Evolutionary conservation across 768 basidiomycete genomes (phyloP), one percentile per base, ranked within the genome.

Genomic region (Auricularia sp.): DNA sequence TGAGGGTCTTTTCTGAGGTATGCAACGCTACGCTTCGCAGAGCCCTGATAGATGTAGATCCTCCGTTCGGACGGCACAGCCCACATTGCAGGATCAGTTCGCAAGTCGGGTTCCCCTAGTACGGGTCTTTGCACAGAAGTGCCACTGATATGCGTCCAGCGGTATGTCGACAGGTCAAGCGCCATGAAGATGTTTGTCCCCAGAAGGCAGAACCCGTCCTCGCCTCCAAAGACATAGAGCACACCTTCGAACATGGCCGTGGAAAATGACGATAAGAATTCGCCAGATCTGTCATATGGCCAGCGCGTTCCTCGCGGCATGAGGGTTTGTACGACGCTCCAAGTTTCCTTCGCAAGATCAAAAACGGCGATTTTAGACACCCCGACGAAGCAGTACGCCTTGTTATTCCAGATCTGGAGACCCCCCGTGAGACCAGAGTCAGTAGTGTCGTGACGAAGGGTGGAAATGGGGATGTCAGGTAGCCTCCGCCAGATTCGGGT

Each of bases 171-270:
- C 21, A 79, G 62, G 65, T 79, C 73, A 11, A 80, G 70, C 16
- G 70, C 74, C 68, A 75, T 74, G 68, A 79, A 74, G 43, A 77
- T 65, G 67, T 79, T 77, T 62, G 73, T 74, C 12, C 77, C 78
- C 53, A 78, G 67, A 16, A 64, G 65, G 8, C 69, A 72, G 10
- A 39, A 65, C n/a, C 64, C 58, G 61, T 76, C 73, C 2, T 66
- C 67, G 3, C 78, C 79, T 2, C 75, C 77, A 62, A 80, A 79
- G 14, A 79, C 71, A 64, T 78, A 77, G 1, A 80, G 62, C 47
- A 74, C 76, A 39, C 72, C 71, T 14, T 72, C 65, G 33, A 74
- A 68, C 51, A 70, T 54, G 18, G 62, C 66, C 63, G 66, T 64
- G 14, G 64, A 54, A 62, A 67, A 72, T 53, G 68, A 67, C 5